Base-by-base conservation (phyloP, 371 early-diverging fungal species). In the Sporodiniella umbellata region DNA sequence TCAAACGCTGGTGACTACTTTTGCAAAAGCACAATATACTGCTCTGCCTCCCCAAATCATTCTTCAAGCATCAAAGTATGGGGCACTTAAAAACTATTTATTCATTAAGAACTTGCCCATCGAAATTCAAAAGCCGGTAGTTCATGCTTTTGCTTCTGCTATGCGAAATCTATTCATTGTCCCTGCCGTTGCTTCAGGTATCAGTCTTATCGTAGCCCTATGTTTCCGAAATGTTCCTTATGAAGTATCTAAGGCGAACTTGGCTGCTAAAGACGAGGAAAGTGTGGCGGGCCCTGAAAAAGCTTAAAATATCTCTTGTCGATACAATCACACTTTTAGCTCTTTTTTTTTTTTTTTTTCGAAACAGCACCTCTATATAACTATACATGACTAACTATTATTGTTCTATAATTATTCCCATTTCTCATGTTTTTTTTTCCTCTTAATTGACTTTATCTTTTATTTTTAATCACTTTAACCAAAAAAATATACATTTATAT, bases 101-200 rank as follows among this genome's bases (percentile, higher is more conserved):
- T 56, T 43, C 19, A 68, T 77, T 15, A 54, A 58, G 5, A 42
- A 58, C 1, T 42, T 77, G 60, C 73, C 77, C 24, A 8, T 10
- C 2, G 66, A 70, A 1, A 11, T 70, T 14, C 77, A 75, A 39
- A 44, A 18, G 0, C 54, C 64, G 37, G 60, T 87, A 19, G 64
- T 86, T 39, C 58, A 76, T 39, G 77, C 78, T 1, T 89, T 84
- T 53, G 80, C 77, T 31, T 11, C 57, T 6, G 80, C 87, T 0
- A 54, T 90, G 26, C 76, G 72, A 26, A 62, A 58, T 15, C 69
- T 83, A 4, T 90, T 88, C 61, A 60, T 72, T 18, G 70, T 83
- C 3, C 75, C 76, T 17, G 66, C 83, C 18, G 80, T 76, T 7
- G 73, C 85, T 43, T 71, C 77, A 47, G 84, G 61, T 4, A 10